Base-by-base conservation (phyloP, 164 flowering plant species). In the Macadamia integrifolia region DNA sequence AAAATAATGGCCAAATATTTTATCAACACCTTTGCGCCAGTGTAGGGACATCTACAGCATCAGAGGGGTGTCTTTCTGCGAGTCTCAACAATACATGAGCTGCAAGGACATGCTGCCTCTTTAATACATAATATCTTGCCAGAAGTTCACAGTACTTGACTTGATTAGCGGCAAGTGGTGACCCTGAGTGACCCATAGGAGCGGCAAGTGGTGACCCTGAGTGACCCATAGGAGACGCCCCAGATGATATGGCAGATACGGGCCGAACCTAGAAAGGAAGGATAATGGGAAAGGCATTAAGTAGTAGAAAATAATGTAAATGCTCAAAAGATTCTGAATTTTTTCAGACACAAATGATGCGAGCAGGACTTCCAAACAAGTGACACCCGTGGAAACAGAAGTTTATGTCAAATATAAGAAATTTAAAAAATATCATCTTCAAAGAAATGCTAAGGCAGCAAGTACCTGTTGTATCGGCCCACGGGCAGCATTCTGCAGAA, bases 41-140 rank as follows among this genome's bases (percentile, higher is more conserved):
- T 18, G 88, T 87, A 65, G 83, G 93, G 66, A 64, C 70, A 76
- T 81, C 88, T 68, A 75, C 84, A 8, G 74, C 74, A 74, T 83
- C 88, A 44, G 77, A 71, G 31, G 88, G 79, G n/a, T 87, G 96
- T 73, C 94, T 85, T 75, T 92, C 99, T 52, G 99, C 97, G 61
- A 95, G 75, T 71, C 92, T 86, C 62, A 95, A 78, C 74, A 95
- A 75, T 48, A 92, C 84, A 80, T 85, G 93, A 76, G 99, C 97
- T 46, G 98, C 99, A 75, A 91, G 92, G 30, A 81, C 28, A 81
- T 95, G 98, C 71, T 95, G 98, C 66, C 97, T 76, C 80, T 92
- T 95, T 84, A 84, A 68, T 65, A 95, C 98, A 81, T 95, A 95
- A 72, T 89, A 89, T 32, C 87, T 85, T 64, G 99, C 99, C 69